phyloP scores from a whole-genome alignment of 768 basidiomycete genomes.

The Boletus tylopilopsis region DNA sequence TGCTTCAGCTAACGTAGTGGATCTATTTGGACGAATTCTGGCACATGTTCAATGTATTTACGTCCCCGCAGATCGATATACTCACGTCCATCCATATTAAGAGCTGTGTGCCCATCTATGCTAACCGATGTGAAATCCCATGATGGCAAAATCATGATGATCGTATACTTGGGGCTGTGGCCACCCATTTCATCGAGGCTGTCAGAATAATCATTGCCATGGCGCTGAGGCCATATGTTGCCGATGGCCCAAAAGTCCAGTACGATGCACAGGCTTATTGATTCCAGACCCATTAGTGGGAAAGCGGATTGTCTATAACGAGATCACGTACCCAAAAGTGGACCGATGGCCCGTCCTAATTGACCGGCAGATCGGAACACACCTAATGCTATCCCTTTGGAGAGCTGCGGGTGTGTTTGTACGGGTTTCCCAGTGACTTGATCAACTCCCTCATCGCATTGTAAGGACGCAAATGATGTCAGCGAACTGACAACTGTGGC shows the following conservation, averaged over 20 bases:
- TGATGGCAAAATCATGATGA: conserved; percentile 9
- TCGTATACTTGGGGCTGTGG: conserved; percentile 10
- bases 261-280: conserved; percentile 75
- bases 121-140: conserved; percentile 2
- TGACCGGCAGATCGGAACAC: conserved; percentile 91
- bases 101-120: neutral
- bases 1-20: conserved; percentile 32
- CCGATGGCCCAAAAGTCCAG: conserved; percentile 82
- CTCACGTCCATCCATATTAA: conserved; percentile 2
- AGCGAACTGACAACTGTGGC: conserved; percentile 94
- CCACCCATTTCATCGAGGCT: conserved; percentile 50
- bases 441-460: conserved; percentile 76
- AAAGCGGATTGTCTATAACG: neutral
- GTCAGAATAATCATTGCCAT: conserved; percentile 62
- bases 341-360: conserved; percentile 89
- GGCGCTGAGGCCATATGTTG: conserved; percentile 67
- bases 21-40: conserved; percentile 14
- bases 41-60: conserved; percentile 12
- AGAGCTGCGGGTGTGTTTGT: conserved; percentile 60
- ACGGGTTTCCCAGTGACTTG: conserved; percentile 51
- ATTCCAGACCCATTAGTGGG: conserved; percentile 9
- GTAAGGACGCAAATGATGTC: conserved; percentile 86
- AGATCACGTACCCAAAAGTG: conserved; percentile 66
- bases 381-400: conserved; percentile 83
- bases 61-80: neutral